Evolutionary conservation across 2,329 filamentous ascomycete species (phyloP).

Genomic region (Pseudogymnoascus sp.): DNA sequence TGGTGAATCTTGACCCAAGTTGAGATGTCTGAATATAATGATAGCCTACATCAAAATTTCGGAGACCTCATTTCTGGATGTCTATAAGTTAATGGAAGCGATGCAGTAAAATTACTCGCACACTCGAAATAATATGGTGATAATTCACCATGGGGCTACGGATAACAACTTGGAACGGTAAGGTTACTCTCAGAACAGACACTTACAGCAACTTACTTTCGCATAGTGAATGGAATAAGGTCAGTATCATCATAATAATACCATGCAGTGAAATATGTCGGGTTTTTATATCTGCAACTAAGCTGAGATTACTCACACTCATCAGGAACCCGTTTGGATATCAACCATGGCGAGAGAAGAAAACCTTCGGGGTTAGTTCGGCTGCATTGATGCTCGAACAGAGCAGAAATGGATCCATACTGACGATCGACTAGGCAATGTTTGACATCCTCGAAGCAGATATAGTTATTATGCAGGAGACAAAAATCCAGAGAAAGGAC

Average conservation of each 20-base stretch:
- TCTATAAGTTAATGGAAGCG: neutral
- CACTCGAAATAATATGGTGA: neutral
- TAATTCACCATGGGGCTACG: slow-evolving; percentile 55
- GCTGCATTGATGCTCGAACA: neutral
- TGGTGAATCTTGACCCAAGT: neutral
- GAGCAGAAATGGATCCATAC: neutral
- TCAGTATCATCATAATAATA: slow-evolving; percentile 26
- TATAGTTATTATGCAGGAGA: slow-evolving; percentile 90
- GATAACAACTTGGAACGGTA: slow-evolving; percentile 83
- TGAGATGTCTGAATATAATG: neutral
- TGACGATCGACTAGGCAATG: slow-evolving; percentile 56
- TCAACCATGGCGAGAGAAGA: slow-evolving; percentile 68
- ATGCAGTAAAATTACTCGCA: neutral
- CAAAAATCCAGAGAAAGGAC: slow-evolving; percentile 92
- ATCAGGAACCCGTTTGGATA: slow-evolving; percentile 73
- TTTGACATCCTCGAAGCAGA: slow-evolving; percentile 89
- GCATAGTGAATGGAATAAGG: slow-evolving; percentile 71
- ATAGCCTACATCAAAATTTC: neutral
- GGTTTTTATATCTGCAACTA: neutral
- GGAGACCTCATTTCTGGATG: neutral
- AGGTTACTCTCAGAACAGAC: slow-evolving; percentile 21
- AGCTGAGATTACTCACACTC: neutral
- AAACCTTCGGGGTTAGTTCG: slow-evolving; percentile 55
- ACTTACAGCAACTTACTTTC: slow-evolving; percentile 16
- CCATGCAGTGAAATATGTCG: neutral